Conservation (phyloP, 352 stramenopile genomes). For the Phytopythium cucurbitacearum region DNA sequence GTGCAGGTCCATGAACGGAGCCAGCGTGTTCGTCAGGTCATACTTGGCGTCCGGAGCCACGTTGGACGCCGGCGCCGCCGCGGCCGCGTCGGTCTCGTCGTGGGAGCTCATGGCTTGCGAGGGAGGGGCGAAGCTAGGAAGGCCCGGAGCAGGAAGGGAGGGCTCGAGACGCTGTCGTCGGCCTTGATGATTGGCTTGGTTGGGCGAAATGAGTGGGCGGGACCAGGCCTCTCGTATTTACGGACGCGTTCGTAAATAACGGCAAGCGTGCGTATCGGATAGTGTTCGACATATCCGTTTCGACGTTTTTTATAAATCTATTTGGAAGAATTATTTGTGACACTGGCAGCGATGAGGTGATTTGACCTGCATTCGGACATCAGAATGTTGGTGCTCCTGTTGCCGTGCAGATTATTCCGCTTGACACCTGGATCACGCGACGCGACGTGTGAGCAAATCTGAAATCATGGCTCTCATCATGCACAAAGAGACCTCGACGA, state of each 20-base stretch:
- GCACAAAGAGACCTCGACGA: no score
- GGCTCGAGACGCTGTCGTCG: conserved; percentile 1
- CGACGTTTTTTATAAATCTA: no score
- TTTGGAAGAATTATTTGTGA: no score
- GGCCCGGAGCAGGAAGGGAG: neutral
- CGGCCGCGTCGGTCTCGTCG: conserved; percentile 35
- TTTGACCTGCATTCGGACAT: no score
- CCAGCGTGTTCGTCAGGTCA: conserved; percentile 93
- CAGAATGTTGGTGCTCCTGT: no score
- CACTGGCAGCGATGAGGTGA: no score
- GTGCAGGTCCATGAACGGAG: conserved; percentile 95
- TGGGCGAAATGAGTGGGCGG: conserved; percentile 37
- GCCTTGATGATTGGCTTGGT: conserved; percentile 9
- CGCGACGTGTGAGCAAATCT: no score
- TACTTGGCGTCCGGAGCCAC: conserved; percentile 76
- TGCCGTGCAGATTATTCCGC: no score
- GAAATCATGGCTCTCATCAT: no score
- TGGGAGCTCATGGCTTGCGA: conserved; percentile 23
- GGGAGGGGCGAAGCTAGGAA: neutral
- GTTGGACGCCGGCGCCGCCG: conserved; percentile 14
- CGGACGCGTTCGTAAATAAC: neutral
- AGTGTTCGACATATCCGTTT: neutral
- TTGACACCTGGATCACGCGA: no score
- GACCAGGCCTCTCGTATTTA: neutral
- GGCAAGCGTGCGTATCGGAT: neutral